These are phyloP conservation scores for Dothiorella sarmentorum DNA, from an alignment of 2,329 filamentous ascomycete species.

Conservation along the genomic window DNA sequence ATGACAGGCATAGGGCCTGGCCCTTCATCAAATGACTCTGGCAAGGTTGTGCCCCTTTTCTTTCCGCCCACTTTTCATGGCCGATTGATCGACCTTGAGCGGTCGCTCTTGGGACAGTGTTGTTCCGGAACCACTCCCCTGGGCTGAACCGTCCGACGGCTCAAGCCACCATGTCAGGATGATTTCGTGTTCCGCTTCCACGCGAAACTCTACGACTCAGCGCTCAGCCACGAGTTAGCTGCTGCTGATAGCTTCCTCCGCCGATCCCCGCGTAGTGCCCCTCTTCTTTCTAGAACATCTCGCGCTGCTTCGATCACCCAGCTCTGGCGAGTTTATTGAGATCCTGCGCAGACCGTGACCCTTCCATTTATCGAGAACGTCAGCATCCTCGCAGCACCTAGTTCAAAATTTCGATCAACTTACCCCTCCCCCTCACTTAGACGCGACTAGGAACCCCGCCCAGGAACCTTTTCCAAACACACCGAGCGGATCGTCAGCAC, in stretches of 20 bases:
- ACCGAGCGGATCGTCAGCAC: neutral
- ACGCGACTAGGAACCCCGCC: neutral
- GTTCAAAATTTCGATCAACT: neutral
- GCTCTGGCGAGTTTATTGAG: neutral
- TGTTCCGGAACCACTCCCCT: slow-evolving; percentile 12
- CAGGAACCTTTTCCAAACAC: neutral
- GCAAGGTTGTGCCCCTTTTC: slow-evolving; percentile 13
- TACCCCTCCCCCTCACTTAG: neutral
- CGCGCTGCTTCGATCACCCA: neutral
- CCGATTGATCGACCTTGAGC: slow-evolving; percentile 13
- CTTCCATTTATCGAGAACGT: neutral
- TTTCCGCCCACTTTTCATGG: slow-evolving; percentile 14
- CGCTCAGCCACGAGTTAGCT: slow-evolving; percentile 1
- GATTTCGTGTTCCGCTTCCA: slow-evolving; percentile 31
- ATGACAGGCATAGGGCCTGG: slow-evolving; percentile 14
- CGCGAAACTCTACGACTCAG: slow-evolving; percentile 29
- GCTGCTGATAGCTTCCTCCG: slow-evolving; percentile 3
- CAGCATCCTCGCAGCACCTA: neutral
- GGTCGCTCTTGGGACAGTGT: slow-evolving; percentile 13
- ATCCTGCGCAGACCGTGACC: neutral
- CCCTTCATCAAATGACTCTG: slow-evolving; percentile 16
- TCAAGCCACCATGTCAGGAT: slow-evolving; percentile 28
- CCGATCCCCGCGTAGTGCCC: slow-evolving; percentile 11
- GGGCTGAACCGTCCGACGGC: slow-evolving; percentile 19
- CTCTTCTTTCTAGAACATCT: slow-evolving; percentile 14